These are phyloP conservation scores for Lachnellula suecica DNA, from an alignment of 2,329 filamentous ascomycete species.

Conservation along the genomic window DNA sequence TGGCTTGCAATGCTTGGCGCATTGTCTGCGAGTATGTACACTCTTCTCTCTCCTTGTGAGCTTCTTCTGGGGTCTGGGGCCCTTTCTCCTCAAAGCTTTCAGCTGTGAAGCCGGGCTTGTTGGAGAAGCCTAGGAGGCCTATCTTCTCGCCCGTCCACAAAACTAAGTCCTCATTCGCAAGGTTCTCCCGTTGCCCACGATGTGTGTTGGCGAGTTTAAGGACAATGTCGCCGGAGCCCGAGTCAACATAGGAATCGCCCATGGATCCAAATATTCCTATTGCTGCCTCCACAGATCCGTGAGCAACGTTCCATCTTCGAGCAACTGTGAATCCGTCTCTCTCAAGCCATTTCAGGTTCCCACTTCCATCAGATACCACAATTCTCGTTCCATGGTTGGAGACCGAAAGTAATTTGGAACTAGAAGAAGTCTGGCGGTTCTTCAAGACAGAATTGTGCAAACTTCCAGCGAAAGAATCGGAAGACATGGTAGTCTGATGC, in stretches of 20 bases:
- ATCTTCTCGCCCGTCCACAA: constrained; percentile 88
- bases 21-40: constrained; percentile 67
- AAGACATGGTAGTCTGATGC: constrained; percentile 28
- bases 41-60: constrained; percentile 54
- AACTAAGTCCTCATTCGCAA: constrained; percentile 62
- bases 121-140: constrained; percentile 67
- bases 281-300: constrained; percentile 47
- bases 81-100: constrained; percentile 49
- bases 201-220: constrained; percentile 67
- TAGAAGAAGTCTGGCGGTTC: constrained; percentile 81
- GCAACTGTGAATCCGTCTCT: constrained; percentile 71
- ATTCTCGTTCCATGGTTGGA: constrained; percentile 79
- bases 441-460: constrained; percentile 56
- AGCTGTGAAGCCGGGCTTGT: constrained; percentile 45
- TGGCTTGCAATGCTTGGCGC: constrained; percentile 70
- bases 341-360: constrained; percentile 87
- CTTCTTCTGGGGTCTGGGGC: constrained; percentile 41
- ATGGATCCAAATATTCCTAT: constrained; percentile 51
- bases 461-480: constrained; percentile 30
- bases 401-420: constrained; percentile 79
- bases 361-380: constrained; percentile 80
- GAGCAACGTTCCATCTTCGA: constrained; percentile 53
- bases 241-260: constrained; percentile 35
- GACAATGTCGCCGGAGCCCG: constrained; percentile 68
- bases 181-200: constrained; percentile 34